Base-by-base conservation (phyloP, 2,329 filamentous ascomycete species). In the Sclerotinia glacialis region DNA sequence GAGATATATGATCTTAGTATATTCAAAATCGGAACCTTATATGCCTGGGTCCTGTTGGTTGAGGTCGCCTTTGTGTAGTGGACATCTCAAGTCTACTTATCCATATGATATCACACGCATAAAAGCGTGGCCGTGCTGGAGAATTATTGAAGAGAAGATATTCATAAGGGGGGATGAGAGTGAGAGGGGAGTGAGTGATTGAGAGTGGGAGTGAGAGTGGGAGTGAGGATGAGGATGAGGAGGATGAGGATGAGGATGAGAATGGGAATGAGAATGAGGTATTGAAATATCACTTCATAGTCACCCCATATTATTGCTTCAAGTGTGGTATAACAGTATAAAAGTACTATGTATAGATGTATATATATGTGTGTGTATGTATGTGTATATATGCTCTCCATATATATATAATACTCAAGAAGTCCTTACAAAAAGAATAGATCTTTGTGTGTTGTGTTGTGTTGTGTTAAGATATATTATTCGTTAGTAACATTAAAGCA, bases 121-220 rank as follows among this genome's bases (percentile, higher is more conserved):
- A 59, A 34, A 31, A 31, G 40, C 42, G 55, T 58, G 55, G 55
- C 55, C n/a, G 42, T 46, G 55, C 42, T 31, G 16, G 18, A 40
- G 31, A 6, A 21, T 1, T 8, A 26, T 46, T 46, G 55, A 31
- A 31, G 40, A 42, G 26, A 31, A 58, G 55, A 31, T 23, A 46
- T 16, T 26, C 11, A 4, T 21, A 5, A 44, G 37, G 26, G 55
- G 11, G 55, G 5, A 16, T 21, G 18, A 34, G 26, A 21, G 12
- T 18, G 14, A 16, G 23, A 16, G 47, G 5, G 31, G 31, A n/a
- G n/a, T n/a, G 31, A 31, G 31, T 31, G 31, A 31, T 28, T 28
- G 28, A 28, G 28, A 28, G 28, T 5, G 28, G n/a, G n/a, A n/a
- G n/a, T n/a, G 37, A 37, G 37, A 4, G 12, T 40, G 37, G 5